Percentiles rank a stretch among this genome's conserved stretches.
phyloP scores from a whole-genome alignment of 1,139 yeast species.

The Candida glucosophila region DNA sequence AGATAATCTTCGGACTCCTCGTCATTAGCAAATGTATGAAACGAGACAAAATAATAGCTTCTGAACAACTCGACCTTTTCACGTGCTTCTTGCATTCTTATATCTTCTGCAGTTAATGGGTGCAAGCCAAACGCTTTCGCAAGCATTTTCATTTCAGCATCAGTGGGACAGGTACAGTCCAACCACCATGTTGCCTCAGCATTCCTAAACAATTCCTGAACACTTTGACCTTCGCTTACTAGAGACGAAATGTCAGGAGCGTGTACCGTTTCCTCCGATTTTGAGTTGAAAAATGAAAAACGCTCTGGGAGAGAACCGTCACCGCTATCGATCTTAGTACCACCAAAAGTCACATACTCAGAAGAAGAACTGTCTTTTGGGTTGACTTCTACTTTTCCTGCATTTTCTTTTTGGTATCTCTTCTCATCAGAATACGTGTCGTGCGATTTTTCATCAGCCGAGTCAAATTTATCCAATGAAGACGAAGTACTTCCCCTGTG shows the following conservation, averaged over 20 bases:
- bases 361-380: constrained; percentile 9
- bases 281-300: constrained; percentile 75
- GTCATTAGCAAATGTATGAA: constrained; percentile 74
- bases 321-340: constrained; percentile 21
- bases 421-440: constrained; percentile 4
- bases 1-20: constrained; percentile 70
- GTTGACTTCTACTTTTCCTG: too few relatives aligned
- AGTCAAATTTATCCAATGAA: constrained; percentile 15
- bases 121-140: constrained; percentile 72
- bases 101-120: constrained; percentile 81
- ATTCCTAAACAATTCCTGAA: constrained; percentile 54
- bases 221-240: constrained; percentile 54
- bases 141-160: constrained; percentile 55
- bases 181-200: constrained; percentile 73
- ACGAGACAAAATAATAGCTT: constrained; percentile 71
- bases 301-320: constrained; percentile 46
- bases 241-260: constrained; percentile 79
- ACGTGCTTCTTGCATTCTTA: constrained; percentile 76
- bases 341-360: constrained; percentile 27
- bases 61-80: constrained; percentile 76
- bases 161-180: constrained; percentile 64
- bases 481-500: constrained; percentile 18
- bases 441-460: constrained; percentile 5
- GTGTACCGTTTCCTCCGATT: constrained; percentile 79
- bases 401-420: too few relatives aligned